Conservation (phyloP, 2,329 filamentous ascomycete genomes). For the Aspergillus quadricinctus region DNA sequence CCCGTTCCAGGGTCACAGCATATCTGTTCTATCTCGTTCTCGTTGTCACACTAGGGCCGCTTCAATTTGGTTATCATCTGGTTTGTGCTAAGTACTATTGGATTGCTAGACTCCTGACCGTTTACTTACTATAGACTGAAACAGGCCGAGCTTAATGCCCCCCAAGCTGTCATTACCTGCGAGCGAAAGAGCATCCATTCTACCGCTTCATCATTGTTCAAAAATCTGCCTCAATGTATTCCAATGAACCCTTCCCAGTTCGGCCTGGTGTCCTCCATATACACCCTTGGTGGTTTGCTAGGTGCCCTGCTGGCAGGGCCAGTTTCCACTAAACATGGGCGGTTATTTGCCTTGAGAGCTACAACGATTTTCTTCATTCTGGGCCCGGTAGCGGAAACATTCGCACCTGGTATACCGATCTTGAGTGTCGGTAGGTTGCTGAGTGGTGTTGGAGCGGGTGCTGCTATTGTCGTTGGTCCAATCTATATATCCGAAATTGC, state of each 20-base stretch:
- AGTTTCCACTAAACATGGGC: conserved; percentile 70
- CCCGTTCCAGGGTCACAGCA: conserved; percentile 52
- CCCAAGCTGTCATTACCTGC: conserved; percentile 90
- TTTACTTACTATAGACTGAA: conserved; percentile 8
- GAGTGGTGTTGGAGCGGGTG: conserved; percentile 79
- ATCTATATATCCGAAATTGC: conserved; percentile 92
- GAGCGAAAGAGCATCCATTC: conserved; percentile 53
- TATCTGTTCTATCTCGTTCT: conserved; percentile 75
- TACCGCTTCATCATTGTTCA: conserved; percentile 5
- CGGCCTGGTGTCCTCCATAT: conserved; percentile 82
- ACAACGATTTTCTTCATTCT: conserved; percentile 71
- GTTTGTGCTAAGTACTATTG: conserved; percentile 46
- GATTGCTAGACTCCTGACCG: neutral
- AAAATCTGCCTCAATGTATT: conserved; percentile 66
- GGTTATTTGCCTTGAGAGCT: conserved; percentile 70
- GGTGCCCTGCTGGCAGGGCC: conserved; percentile 79
- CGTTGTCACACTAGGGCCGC: conserved; percentile 75
- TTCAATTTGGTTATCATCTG: conserved; percentile 93
- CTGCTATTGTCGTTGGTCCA: conserved; percentile 86
- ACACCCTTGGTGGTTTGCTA: conserved; percentile 80
- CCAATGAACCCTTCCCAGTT: conserved; percentile 79
- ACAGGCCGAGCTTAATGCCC: conserved; percentile 90
- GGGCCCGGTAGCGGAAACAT: conserved; percentile 71
- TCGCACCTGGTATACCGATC: conserved; percentile 62
- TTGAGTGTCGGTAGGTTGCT: conserved; percentile 73